Evolutionary conservation across 345 rosid genomes (phyloP).

Genomic region (Populus euphratica): DNA sequence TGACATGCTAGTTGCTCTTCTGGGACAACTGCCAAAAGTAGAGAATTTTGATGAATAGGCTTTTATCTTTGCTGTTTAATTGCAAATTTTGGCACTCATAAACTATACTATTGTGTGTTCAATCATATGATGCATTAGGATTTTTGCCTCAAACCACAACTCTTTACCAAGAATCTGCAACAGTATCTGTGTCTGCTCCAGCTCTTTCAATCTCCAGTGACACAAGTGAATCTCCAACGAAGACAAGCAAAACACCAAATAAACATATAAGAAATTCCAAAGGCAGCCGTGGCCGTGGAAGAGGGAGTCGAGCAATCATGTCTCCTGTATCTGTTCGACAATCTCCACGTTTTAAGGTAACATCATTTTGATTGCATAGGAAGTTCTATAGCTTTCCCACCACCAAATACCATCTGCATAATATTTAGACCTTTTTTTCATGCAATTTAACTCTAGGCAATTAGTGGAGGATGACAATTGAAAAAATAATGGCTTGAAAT

Average conservation of each 20-base stretch:
- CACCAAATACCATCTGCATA: not conserved
- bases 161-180: conserved; percentile 48
- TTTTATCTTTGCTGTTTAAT: conserved; percentile 6
- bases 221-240: conserved; percentile 47
- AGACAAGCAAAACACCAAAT: conserved; percentile 30
- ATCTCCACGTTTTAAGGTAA: conserved; percentile 62
- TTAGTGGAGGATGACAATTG: not conserved
- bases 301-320: conserved; percentile 22
- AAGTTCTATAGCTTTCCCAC: not conserved
- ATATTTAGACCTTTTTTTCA: not conserved
- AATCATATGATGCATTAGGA: conserved; percentile 39
- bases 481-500: not conserved
- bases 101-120: conserved; percentile 1
- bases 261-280: conserved; percentile 18
- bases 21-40: not conserved
- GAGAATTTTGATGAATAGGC: not conserved
- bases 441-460: not conserved
- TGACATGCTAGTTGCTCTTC: not conserved
- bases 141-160: conserved; percentile 32
- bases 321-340: conserved; percentile 60
- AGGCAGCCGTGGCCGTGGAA: conserved; percentile 25
- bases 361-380: not conserved
- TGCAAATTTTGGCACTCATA: conserved; percentile 9
- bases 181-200: conserved; percentile 65
- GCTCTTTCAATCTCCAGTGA: conserved; percentile 51